Base-by-base conservation (phyloP, 2,329 filamentous ascomycete species). In the Aspergillus terreus region DNA sequence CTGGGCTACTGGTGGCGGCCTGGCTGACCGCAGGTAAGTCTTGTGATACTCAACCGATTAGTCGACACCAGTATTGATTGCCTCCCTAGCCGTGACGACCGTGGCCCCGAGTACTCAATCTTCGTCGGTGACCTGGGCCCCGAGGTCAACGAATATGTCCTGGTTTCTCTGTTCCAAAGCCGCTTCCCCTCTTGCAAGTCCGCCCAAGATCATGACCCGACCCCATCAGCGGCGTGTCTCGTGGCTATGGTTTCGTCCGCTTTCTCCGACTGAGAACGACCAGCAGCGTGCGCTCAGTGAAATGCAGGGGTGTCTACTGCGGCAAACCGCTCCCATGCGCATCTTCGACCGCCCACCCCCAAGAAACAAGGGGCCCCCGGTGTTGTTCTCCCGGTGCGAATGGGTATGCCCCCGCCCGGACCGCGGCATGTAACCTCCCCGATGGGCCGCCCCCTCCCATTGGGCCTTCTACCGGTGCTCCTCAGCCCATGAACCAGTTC, bases 141-240 rank as follows among this genome's bases (percentile, higher is more conserved):
- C 6, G 94, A 99, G 75, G 94, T 99, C 63, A 99, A 96, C 74
- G 94, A 99, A 78, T 97, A 95, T 67, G 92, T 97, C 52, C 81
- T 99, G 54, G 92, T 97, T 49, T 95, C 92, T 23, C 86, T 99
- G 46, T 99, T 99, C 83, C 92, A 97, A 77, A 87, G 86, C 68
- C 90, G 92, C 56, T 99, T 95, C 80, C 88, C 88, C 0, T 95
- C 91, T 7, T 97, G 92, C 88, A 97, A 97, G 80, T 96, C 91
- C 35, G 94, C 94, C 94, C 67, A 99, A 99, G 82, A 99, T 99
- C 76, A 99, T 99, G 94, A 96, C 92, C 92, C 55, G 94, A 99
- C 68, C 92, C 94, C 55, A 94, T 97, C 76, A 95, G 88, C 58
- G 94, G 94, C 63, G 92, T 97, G 83, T 96, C 92, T 58, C 91